A percentile compares a stretch with the other conserved stretches of the same genome.
Conservation (phyloP, 139 green algal genomes). For the Chlamydomonas sp. region DNA sequence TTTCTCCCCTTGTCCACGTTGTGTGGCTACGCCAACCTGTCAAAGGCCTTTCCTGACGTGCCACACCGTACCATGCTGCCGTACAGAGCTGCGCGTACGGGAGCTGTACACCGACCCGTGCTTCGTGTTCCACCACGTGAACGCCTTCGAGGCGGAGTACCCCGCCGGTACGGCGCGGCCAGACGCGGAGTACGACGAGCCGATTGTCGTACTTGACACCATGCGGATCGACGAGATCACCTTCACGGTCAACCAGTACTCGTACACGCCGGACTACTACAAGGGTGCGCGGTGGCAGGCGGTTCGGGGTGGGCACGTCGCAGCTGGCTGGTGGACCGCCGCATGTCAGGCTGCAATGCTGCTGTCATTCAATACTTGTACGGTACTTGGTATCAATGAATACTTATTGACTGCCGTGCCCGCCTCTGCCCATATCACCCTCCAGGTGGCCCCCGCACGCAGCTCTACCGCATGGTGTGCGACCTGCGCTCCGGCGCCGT, state of each 20-base stretch:
- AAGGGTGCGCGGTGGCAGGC: not conserved
- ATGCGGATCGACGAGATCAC: slow-evolving; percentile 63
- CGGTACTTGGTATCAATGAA: too few species aligned
- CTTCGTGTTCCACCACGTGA: slow-evolving; percentile 84
- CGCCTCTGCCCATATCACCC: too few species aligned
- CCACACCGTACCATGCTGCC: too few species aligned
- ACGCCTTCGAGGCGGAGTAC: slow-evolving; percentile 63
- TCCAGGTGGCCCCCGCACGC: slow-evolving; percentile 15
- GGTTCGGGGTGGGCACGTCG: not conserved
- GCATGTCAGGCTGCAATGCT: too few species aligned
- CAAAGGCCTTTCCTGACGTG: too few species aligned
- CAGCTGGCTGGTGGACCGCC: too few species aligned
- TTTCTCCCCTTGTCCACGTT: too few species aligned
- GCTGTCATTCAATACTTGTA: too few species aligned
- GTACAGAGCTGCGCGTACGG: not conserved
- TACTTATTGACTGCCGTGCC: too few species aligned
- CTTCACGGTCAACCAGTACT: slow-evolving; percentile 50
- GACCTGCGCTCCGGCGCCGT: slow-evolving; percentile 39
- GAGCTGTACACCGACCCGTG: slow-evolving; percentile 42
- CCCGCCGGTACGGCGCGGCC: not conserved
- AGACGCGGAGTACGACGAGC: not conserved
- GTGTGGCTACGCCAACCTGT: too few species aligned
- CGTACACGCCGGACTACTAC: not conserved
- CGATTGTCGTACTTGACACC: slow-evolving; percentile 61
- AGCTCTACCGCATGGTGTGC: slow-evolving; percentile 53